phyloP scores from a whole-genome alignment of 1,284 basidiomycete genomes.

The Uromyces viciae-fabae region DNA sequence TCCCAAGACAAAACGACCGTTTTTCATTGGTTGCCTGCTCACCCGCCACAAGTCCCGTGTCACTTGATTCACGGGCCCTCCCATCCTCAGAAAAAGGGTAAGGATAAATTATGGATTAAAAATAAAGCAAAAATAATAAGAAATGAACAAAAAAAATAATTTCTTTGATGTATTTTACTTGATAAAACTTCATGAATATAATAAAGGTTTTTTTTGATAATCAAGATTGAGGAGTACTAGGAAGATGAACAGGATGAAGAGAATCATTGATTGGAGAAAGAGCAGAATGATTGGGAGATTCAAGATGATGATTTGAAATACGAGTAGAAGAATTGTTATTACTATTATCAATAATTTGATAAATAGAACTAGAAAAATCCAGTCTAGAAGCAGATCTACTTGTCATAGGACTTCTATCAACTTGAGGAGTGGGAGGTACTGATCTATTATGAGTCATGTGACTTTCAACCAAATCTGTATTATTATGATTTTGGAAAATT shows the following conservation, averaged over 20 bases:
- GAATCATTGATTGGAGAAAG: background rate
- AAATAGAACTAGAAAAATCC: background rate
- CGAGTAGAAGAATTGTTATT: background rate
- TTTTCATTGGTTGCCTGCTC: too few species aligned
- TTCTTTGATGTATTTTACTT: too few species aligned
- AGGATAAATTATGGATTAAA: background rate
- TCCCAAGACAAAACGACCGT: too few species aligned
- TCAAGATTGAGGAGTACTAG: too few species aligned
- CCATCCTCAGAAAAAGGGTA: background rate
- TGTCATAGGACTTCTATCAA: background rate
- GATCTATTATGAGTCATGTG: conserved; percentile 45
- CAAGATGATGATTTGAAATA: background rate
- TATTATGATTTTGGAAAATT: background rate
- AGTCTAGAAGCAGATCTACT: background rate
- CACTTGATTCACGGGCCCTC: too few species aligned
- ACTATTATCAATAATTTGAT: background rate
- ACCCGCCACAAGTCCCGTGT: too few species aligned
- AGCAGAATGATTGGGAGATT: background rate
- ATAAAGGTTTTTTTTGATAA: too few species aligned
- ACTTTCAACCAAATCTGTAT: conserved; percentile 43
- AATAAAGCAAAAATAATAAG: background rate
- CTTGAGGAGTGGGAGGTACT: conserved; percentile 16
- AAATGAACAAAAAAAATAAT: background rate
- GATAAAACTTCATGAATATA: background rate
- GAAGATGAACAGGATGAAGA: background rate